These are phyloP conservation scores for Dothistroma septosporum DNA, from an alignment of 2,329 filamentous ascomycete genomes.

Conservation along the genomic window DNA sequence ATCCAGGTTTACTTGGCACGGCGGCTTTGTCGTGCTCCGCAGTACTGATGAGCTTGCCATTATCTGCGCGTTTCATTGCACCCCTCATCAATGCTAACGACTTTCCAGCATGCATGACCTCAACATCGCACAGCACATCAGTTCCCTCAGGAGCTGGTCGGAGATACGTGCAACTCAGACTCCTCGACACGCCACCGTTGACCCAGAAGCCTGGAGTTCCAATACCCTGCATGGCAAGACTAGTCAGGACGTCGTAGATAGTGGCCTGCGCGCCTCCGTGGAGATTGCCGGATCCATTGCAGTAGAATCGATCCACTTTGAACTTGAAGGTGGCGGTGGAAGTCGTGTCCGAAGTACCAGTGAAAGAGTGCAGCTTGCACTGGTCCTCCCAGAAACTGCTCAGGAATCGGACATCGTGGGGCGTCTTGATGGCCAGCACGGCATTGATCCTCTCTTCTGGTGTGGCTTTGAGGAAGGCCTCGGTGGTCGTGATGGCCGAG, in stretches of 20 bases:
- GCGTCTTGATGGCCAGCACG: slow-evolving; percentile 15
- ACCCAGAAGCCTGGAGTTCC: slow-evolving; percentile 39
- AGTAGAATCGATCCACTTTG: slow-evolving; percentile 42
- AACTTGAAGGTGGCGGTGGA: slow-evolving; percentile 44
- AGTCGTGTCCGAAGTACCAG: slow-evolving; percentile 34
- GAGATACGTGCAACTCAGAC: slow-evolving; percentile 46
- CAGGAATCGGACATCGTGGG: slow-evolving; percentile 17
- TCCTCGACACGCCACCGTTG: slow-evolving; percentile 41
- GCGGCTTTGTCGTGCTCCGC: slow-evolving; percentile 37
- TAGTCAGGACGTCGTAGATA: slow-evolving; percentile 52
- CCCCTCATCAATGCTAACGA: slow-evolving; percentile 39
- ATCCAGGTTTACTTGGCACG: slow-evolving; percentile 15
- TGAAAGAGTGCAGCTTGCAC: slow-evolving; percentile 30
- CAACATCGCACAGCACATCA: slow-evolving; percentile 41
- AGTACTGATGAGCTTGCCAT: slow-evolving; percentile 34
- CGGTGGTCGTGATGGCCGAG: slow-evolving; percentile 2
- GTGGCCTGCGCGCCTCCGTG: slow-evolving; percentile 53
- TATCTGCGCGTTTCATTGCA: slow-evolving; percentile 37
- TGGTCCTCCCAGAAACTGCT: slow-evolving; percentile 24
- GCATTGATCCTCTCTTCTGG: slow-evolving; percentile 27
- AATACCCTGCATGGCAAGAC: slow-evolving; percentile 32
- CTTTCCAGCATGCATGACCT: slow-evolving; percentile 44
- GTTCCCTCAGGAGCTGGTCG: slow-evolving; percentile 40
- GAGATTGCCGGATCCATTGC: slow-evolving; percentile 47
- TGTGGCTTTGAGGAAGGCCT: slow-evolving; percentile 17